These are phyloP conservation scores for Boechera retrofracta DNA, from an alignment of 345 rosid genomes.

Conservation along the genomic window DNA sequence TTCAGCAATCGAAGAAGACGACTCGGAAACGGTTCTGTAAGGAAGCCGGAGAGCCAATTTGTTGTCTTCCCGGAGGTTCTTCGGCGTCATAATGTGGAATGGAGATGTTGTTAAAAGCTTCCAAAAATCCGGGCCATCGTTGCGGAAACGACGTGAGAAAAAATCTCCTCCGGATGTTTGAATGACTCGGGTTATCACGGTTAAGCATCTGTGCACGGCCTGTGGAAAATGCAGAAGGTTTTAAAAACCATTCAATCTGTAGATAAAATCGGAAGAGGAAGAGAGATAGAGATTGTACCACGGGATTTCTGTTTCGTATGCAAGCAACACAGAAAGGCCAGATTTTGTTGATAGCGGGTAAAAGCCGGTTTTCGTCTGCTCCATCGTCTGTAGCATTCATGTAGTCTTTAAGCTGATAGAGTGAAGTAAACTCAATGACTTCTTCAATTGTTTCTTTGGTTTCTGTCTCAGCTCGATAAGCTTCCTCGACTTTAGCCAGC, in stretches of 20 bases:
- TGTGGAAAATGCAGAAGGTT: conserved; percentile 42
- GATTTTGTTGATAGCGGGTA: conserved; percentile 88
- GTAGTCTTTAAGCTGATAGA: conserved; percentile 69
- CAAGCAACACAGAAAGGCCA: conserved; percentile 89
- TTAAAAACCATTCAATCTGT: neutral
- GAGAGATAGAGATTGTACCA: conserved; percentile 51
- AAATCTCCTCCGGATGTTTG: conserved; percentile 91
- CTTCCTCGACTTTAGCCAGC: conserved; percentile 83
- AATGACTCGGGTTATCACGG: conserved; percentile 60
- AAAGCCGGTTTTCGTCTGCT: conserved; percentile 79
- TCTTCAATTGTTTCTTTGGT: conserved; percentile 74
- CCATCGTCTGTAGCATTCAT: conserved; percentile 65
- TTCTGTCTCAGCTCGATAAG: conserved; percentile 67
- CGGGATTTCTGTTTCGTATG: conserved; percentile 62
- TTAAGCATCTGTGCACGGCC: conserved; percentile 71
- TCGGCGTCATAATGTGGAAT: conserved; percentile 54
- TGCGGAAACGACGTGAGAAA: conserved; percentile 85
- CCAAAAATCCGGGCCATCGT: conserved; percentile 81
- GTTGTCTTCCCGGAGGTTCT: conserved; percentile 51
- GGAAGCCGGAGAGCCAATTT: conserved; percentile 69
- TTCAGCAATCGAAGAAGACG: conserved; percentile 60
- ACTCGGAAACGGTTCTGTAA: conserved; percentile 59
- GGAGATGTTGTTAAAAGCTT: conserved; percentile 76
- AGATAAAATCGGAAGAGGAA: neutral
- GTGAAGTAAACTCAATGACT: conserved; percentile 56